Evolutionary conservation across 805 yeast genomes (phyloP).

Genomic region (Sugiyamaella chiloensis): DNA sequence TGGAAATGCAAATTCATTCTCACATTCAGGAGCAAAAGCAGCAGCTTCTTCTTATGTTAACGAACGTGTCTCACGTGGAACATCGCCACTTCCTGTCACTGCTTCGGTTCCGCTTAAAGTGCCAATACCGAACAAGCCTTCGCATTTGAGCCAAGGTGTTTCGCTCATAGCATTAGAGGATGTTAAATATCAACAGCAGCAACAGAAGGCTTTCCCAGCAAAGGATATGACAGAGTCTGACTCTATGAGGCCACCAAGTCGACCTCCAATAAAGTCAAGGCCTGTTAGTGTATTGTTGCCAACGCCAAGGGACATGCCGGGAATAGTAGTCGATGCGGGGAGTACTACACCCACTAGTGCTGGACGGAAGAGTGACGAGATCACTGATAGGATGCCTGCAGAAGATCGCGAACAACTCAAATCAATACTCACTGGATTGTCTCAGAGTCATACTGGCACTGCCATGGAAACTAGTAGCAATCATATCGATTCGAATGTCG

Average conservation of each 20-base stretch:
- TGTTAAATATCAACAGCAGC: no score
- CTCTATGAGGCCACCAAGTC: neutral
- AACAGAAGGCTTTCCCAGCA: neutral
- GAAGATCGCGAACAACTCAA: slow-evolving; percentile 30
- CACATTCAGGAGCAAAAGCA: neutral
- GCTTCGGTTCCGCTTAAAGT: neutral
- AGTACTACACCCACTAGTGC: neutral
- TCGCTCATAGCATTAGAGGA: no score
- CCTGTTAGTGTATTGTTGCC: slow-evolving; percentile 15
- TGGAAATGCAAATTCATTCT: neutral
- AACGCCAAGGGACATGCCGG: slow-evolving; percentile 10
- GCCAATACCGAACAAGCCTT: neutral
- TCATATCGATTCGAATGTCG: slow-evolving; percentile 35
- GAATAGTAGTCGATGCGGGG: neutral
- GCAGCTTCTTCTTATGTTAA: neutral
- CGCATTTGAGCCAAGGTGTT: neutral
- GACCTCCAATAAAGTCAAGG: slow-evolving; percentile 11
- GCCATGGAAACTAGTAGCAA: slow-evolving; percentile 29
- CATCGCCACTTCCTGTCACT: neutral
- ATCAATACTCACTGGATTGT: slow-evolving; percentile 34
- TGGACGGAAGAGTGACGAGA: neutral
- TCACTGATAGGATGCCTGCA: slow-evolving; percentile 6
- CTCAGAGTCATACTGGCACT: slow-evolving; percentile 33
- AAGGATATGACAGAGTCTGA: neutral
- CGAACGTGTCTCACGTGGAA: neutral